Evolutionary conservation across 169 alveolate species (phyloP).

Genomic region (Plasmodium vivax): DNA sequence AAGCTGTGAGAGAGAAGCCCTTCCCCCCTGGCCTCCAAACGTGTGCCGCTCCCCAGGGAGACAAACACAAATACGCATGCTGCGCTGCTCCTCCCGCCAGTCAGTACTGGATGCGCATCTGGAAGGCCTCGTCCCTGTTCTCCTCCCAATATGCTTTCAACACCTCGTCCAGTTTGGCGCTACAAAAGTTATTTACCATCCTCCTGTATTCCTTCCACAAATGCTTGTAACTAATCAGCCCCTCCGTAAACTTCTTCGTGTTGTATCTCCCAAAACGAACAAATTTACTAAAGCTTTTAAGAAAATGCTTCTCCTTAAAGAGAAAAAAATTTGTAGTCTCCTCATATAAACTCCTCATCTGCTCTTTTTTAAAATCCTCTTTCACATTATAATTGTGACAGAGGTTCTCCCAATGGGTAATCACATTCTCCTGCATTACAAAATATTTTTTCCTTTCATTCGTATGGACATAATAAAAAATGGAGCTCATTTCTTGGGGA

Average conservation of each 20-base stretch:
- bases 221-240: not conserved
- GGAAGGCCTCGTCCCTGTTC: not conserved
- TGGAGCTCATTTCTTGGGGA: conserved; percentile 2
- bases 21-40: not conserved
- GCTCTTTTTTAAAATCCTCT: not conserved
- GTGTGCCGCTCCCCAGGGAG: not conserved
- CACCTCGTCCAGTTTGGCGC: not conserved
- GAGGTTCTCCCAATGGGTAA: not conserved
- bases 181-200: not conserved
- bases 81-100: not conserved
- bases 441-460: conserved; percentile 10
- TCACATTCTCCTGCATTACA: not conserved
- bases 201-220: not conserved
- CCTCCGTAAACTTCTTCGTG: not conserved
- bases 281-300: not conserved
- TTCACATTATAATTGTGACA: not conserved
- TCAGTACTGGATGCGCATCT: not conserved
- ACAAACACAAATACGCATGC: not conserved
- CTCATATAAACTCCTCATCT: not conserved
- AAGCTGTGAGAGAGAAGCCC: not conserved
- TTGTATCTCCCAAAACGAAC: not conserved
- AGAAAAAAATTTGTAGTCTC: not conserved
- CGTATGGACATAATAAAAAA: conserved; percentile 12
- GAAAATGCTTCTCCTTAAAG: not conserved
- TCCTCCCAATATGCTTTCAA: not conserved